These are phyloP conservation scores for Melaleuca alternifolia DNA, from an alignment of 345 rosid genomes.

Conservation along the genomic window DNA sequence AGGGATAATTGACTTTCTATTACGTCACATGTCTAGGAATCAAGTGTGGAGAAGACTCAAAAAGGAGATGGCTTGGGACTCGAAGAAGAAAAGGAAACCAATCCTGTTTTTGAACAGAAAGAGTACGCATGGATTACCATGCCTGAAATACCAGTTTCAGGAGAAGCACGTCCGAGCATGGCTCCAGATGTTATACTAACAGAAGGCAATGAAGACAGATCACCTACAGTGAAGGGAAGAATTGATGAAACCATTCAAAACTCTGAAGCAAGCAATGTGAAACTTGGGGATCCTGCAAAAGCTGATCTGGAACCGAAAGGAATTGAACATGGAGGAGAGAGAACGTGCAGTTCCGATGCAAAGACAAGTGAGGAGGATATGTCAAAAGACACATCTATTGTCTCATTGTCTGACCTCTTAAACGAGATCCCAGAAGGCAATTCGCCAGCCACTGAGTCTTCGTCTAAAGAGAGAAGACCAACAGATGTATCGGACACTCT, in stretches of 20 bases:
- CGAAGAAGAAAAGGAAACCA: conserved; percentile 6
- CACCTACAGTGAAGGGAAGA: conserved; percentile 8
- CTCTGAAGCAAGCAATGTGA: conserved; percentile 4
- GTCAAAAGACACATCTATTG: conserved; percentile 16
- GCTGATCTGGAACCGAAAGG: not conserved
- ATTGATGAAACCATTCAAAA: conserved; percentile 8
- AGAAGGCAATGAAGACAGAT: conserved; percentile 6
- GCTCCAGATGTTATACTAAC: conserved; percentile 1
- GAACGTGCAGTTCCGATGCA: conserved; percentile 1
- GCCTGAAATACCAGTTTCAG: conserved; percentile 12
- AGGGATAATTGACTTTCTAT: not conserved
- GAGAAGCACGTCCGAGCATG: conserved; percentile 10
- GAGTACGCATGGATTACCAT: conserved; percentile 6
- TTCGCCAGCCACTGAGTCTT: conserved; percentile 1
- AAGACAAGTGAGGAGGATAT: conserved; percentile 9
- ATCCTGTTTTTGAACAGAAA: conserved; percentile 7
- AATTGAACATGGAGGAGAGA: conserved; percentile 6
- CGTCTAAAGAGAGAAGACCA: conserved; percentile 11
- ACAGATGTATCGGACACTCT: conserved; percentile 10
- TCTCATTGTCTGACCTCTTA: conserved; percentile 36
- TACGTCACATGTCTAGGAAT: conserved; percentile 23
- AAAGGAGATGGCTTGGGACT: not conserved
- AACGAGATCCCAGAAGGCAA: conserved; percentile 20
- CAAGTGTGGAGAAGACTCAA: conserved; percentile 1
- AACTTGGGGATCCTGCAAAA: conserved; percentile 8